Percentiles rank a stretch among this genome's conserved stretches.
Evolutionary conservation across 306 rosid species (phyloP).

Genomic region (Cucumis sativus): Cucumber_9930_V3 NC_026660.2:1932501-1933000

Average conservation of each 20-base stretch:
- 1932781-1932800: neutral
- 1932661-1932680: neutral
- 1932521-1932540: conserved; percentile 71
- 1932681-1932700: neutral
- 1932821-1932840: neutral
- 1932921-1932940: neutral
- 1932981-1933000: neutral
- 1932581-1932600: conserved; percentile 79
- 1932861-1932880: too few species aligned
- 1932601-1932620: conserved; percentile 75
- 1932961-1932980: neutral
- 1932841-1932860: too few species aligned
- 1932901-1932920: neutral
- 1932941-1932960: neutral
- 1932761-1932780: neutral
- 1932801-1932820: neutral
- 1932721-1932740: neutral
- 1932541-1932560: conserved; percentile 54
- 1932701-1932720: neutral
- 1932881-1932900: too few species aligned
- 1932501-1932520: neutral
- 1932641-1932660: neutral
- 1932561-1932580: conserved; percentile 77
- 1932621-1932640: conserved; percentile 47
- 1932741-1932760: neutral